Conservation (phyloP, 2,329 filamentous ascomycete species). For the Colletotrichum lindemuthianum region DNA sequence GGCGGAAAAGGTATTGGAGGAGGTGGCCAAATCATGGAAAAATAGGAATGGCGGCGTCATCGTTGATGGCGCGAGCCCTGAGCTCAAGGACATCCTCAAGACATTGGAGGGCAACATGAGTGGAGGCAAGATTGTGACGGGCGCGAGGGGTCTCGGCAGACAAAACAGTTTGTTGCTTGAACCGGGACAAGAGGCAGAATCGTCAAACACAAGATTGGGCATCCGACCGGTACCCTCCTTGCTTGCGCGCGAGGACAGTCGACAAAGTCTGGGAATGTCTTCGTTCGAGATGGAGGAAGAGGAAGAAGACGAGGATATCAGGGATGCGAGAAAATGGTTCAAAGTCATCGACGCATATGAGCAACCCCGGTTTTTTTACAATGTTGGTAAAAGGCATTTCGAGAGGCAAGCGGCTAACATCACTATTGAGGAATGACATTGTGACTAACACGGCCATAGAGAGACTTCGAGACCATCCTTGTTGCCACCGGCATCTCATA, state of each 20-base stretch:
- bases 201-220: conserved; percentile 65
- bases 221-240: conserved; percentile 55
- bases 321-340: conserved; percentile 83
- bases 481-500: conserved; percentile 81
- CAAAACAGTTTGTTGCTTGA: conserved; percentile 74
- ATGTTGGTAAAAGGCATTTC: conserved; percentile 87
- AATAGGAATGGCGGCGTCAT: conserved; percentile 88
- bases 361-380: conserved; percentile 83
- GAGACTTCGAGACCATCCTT: conserved; percentile 73
- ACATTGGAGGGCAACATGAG: conserved; percentile 88
- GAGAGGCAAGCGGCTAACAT: conserved; percentile 66
- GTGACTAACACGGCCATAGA: conserved; percentile 49
- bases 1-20: conserved; percentile 91
- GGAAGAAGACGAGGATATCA: conserved; percentile 66
- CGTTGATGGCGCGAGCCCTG: conserved; percentile 81
- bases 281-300: conserved; percentile 62
- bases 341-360: conserved; percentile 86
- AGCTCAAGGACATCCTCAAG: conserved; percentile 84
- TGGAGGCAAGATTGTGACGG: conserved; percentile 75
- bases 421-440: neutral
- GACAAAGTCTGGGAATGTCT: conserved; percentile 72
- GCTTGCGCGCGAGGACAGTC: conserved; percentile 67
- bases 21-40: conserved; percentile 93
- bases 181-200: conserved; percentile 59
- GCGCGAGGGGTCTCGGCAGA: conserved; percentile 64